Evolutionary conservation across 2,329 filamentous ascomycete species (phyloP).

Genomic region (Sporothrix sp.): DNA sequence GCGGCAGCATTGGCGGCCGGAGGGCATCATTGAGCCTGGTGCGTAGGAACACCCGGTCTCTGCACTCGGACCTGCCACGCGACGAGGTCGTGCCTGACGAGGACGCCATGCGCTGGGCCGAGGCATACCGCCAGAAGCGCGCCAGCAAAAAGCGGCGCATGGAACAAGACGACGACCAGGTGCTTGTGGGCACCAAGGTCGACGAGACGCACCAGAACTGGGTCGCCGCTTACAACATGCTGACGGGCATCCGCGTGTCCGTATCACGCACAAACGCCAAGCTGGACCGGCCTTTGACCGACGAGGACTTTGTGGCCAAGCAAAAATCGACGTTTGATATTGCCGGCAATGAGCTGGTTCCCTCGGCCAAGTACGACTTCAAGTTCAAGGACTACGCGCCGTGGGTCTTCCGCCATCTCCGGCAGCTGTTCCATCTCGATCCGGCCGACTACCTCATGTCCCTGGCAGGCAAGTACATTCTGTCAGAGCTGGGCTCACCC

Average conservation of each 20-base stretch:
- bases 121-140: constrained; percentile 83
- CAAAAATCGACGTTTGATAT: constrained; percentile 99
- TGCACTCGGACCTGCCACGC: constrained; percentile 72
- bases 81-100: constrained; percentile 83
- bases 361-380: constrained; percentile 98
- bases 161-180: constrained; percentile 84
- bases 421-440: constrained; percentile 79
- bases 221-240: constrained; percentile 98
- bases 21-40: constrained; percentile 76
- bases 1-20: constrained; percentile 40
- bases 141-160: constrained; percentile 75
- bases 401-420: constrained; percentile 93
- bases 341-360: constrained; percentile 92
- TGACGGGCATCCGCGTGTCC: constrained; percentile 94
- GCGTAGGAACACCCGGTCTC: constrained; percentile 70
- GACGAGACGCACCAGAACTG: constrained; percentile 96
- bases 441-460: constrained; percentile 98
- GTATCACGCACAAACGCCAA: constrained; percentile 96
- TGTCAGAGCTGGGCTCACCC: constrained; percentile 92
- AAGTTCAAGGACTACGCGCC: constrained; percentile 99
- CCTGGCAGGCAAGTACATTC: constrained; percentile 93
- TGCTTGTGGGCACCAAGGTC: constrained; percentile 93
- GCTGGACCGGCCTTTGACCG: constrained; percentile 78
- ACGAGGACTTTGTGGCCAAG: constrained; percentile 85
- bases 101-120: constrained; percentile 83